Conservation (phyloP, 192 early-diverging fungal genomes). For the Backusella macrospora region DNA sequence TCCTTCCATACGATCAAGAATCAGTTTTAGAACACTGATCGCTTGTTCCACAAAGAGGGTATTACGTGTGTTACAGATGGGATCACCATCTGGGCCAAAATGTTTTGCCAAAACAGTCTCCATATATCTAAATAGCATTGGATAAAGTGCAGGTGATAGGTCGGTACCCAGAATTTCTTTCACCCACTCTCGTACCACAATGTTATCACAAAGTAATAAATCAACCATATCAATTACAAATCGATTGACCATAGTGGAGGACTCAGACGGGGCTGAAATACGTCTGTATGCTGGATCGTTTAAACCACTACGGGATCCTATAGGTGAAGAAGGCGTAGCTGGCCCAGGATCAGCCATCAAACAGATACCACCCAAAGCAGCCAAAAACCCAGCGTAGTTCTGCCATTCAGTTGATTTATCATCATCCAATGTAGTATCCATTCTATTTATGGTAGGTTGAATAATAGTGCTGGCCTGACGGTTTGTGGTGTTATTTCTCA, state of each 20-base stretch:
- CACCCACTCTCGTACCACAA: conserved; percentile 74
- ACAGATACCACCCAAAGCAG: conserved; percentile 78
- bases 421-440: conserved; percentile 27
- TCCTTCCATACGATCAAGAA: conserved; percentile 71
- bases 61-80: conserved; percentile 46
- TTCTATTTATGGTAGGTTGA: neutral
- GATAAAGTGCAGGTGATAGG: conserved; percentile 70
- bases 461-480: conserved; percentile 32
- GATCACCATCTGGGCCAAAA: conserved; percentile 65
- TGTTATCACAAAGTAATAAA: conserved; percentile 74
- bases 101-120: conserved; percentile 63
- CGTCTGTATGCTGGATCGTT: conserved; percentile 20
- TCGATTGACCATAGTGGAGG: conserved; percentile 58
- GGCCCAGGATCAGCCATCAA: conserved; percentile 39
- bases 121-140: conserved; percentile 62
- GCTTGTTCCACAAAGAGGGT: conserved; percentile 78
- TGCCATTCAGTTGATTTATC: conserved; percentile 66
- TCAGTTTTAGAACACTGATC: conserved; percentile 72
- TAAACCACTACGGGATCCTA: neutral
- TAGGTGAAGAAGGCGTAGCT: conserved; percentile 18
- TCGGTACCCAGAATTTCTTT: conserved; percentile 81
- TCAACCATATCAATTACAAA: conserved; percentile 78
- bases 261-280: conserved; percentile 26
- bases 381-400: conserved; percentile 84
- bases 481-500: conserved; percentile 15